phyloP scores from a whole-genome alignment of 2,329 filamentous ascomycete genomes.

The Aspergillus puulaauensis region DNA sequence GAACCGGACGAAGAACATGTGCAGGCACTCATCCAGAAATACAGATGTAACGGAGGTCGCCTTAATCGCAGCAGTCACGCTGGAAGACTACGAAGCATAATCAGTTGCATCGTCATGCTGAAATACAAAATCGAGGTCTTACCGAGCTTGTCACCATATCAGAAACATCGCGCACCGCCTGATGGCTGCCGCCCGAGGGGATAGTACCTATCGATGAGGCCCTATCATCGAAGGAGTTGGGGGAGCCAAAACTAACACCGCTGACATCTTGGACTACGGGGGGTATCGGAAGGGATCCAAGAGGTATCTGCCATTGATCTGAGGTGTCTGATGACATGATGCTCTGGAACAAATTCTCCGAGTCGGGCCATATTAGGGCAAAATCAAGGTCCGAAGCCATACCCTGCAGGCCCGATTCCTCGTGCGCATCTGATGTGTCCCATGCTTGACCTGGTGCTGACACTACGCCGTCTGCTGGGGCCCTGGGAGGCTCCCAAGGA shows the following conservation, averaged over 20 bases:
- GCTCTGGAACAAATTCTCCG: conserved; percentile 45
- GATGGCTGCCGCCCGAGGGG: conserved; percentile 42
- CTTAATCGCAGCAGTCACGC: conserved; percentile 46
- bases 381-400: conserved; percentile 38
- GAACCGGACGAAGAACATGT: conserved; percentile 50
- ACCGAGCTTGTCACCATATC: conserved; percentile 46
- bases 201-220: conserved; percentile 38
- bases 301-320: conserved; percentile 45
- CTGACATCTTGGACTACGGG: conserved; percentile 30
- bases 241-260: conserved; percentile 33
- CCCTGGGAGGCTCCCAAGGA: conserved; percentile 26
- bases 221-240: conserved; percentile 38
- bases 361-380: conserved; percentile 47
- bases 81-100: conserved; percentile 36
- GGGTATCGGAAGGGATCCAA: conserved; percentile 42
- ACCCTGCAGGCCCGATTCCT: conserved; percentile 24
- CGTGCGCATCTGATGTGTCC: conserved; percentile 22
- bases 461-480: conserved; percentile 17
- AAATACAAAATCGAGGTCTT: conserved; percentile 14
- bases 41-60: conserved; percentile 46
- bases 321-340: conserved; percentile 42
- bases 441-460: conserved; percentile 25
- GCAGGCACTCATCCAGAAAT: conserved; percentile 48
- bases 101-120: neutral
- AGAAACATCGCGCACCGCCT: conserved; percentile 47